Evolutionary conservation across 345 rosid genomes (phyloP), one percentile per base, ranked within the genome.

Genomic region (Citrus medica): DNA sequence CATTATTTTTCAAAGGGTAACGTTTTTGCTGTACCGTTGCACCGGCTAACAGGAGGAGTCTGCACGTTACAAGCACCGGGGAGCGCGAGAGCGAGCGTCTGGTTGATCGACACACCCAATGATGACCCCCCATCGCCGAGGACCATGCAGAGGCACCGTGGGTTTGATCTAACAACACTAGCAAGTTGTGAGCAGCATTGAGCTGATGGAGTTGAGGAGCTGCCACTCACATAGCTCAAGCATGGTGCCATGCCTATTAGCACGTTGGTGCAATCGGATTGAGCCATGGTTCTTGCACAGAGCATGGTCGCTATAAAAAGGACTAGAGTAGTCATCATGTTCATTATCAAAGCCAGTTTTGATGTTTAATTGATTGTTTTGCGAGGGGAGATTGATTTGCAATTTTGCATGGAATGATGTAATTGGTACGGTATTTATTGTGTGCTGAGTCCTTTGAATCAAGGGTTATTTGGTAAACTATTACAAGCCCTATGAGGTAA

Each of bases 151-250:
- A 90, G 89, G 82, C 94, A 89, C 58, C 63, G 83, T 1, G 94
- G 91, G 78, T 82, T 79, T 24, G 89, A 85, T 46, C 56, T 75
- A 19, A 89, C 92, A 48, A 89, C 92, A 14, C 32, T 87, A 24
- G 84, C 82, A 10, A 87, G 81, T 71, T 86, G 89, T 4, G 92
- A 81, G 88, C 94, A 90, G 88, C 94, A 90, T 0, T 86, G 78
- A 48, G 90, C 24, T 9, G 92, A 78, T 7, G 89, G 94, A 71
- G 84, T 81, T 17, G 85, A 68, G 17, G 88, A 82, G 80, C 79
- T 83, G 68, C 92, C 88, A 0, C 78, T 75, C 38, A 78, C 85
- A 46, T 71, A 89, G 76, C 65, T 76, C 56, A 85, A 83, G 86
- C 90, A 87, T n/a, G 90, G 87, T 28, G 86, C 82, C 69, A 87